phyloP scores from a whole-genome alignment of 2,329 filamentous ascomycete species.

The Diaporthe sp. region DNA sequence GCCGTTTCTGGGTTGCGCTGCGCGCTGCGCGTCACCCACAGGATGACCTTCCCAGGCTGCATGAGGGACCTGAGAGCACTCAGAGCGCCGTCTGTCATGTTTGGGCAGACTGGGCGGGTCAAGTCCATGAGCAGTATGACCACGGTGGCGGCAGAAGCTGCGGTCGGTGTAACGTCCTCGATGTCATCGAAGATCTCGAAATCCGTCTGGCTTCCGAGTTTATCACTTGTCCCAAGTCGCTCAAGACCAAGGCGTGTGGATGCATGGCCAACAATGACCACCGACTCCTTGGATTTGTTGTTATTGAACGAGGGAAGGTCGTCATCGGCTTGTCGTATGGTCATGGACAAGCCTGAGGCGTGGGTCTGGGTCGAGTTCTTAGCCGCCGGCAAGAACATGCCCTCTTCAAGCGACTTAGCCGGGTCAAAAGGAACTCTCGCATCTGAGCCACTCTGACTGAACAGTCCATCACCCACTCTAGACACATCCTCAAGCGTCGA shows the following conservation, averaged over 20 bases:
- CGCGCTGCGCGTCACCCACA: constrained; percentile 51
- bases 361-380: constrained; percentile 52
- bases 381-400: constrained; percentile 51
- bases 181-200: constrained; percentile 45
- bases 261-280: not conserved
- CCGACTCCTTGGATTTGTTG: not conserved
- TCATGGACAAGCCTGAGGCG: constrained; percentile 52
- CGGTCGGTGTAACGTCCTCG: constrained; percentile 46
- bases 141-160: constrained; percentile 48
- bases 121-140: constrained; percentile 55
- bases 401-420: constrained; percentile 51
- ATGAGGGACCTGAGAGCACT: constrained; percentile 46
- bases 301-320: not conserved
- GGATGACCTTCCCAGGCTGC: constrained; percentile 48
- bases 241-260: not conserved
- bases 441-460: not conserved
- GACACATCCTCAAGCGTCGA: constrained; percentile 44
- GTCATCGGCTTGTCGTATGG: constrained; percentile 52
- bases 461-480: constrained; percentile 37
- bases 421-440: constrained; percentile 50
- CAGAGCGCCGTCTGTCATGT: constrained; percentile 52
- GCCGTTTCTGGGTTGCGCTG: constrained; percentile 48
- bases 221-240: no score
- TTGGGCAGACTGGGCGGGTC: constrained; percentile 51
- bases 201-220: not conserved